Conservation (phyloP, 2,329 filamentous ascomycete species). For the Claviceps spartinae region DNA sequence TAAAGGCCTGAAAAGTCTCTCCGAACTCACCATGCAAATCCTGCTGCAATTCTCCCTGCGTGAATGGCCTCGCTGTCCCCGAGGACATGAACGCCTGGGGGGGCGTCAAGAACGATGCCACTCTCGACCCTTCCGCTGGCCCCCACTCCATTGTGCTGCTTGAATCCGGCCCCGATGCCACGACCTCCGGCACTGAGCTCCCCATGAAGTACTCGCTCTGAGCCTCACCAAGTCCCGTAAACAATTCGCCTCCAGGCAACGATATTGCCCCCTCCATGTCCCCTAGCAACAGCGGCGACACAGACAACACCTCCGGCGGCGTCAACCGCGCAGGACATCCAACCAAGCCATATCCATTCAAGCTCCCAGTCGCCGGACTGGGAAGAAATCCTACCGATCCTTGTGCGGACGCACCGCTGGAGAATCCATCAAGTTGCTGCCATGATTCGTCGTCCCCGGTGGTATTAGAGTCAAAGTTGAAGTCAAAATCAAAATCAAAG, state of each 20-base stretch:
- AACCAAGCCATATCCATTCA: conserved; percentile 36
- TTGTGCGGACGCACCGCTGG: conserved; percentile 19
- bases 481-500: too few species aligned
- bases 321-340: conserved; percentile 15
- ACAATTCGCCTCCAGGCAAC: conserved; percentile 21
- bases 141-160: too few species aligned
- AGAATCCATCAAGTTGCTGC: conserved; percentile 26
- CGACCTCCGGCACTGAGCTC: conserved; percentile 10
- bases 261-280: conserved; percentile 25
- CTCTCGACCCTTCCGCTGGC: neutral
- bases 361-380: conserved; percentile 37
- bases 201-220: conserved; percentile 17
- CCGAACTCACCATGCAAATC: conserved; percentile 18
- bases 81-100: conserved; percentile 27
- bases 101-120: conserved; percentile 17
- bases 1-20: neutral
- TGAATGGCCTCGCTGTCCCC: conserved; percentile 11
- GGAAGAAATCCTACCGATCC: conserved; percentile 31
- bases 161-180: neutral
- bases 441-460: conserved; percentile 30
- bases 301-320: conserved; percentile 16
- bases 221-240: conserved; percentile 9
- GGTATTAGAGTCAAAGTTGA: conserved; percentile 2
- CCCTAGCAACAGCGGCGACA: conserved; percentile 28
- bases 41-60: conserved; percentile 10